A percentile compares a stretch with the other conserved stretches of the same genome.
Conservation (phyloP, 345 rosid genomes). For the Ceriops zippeliana region DNA sequence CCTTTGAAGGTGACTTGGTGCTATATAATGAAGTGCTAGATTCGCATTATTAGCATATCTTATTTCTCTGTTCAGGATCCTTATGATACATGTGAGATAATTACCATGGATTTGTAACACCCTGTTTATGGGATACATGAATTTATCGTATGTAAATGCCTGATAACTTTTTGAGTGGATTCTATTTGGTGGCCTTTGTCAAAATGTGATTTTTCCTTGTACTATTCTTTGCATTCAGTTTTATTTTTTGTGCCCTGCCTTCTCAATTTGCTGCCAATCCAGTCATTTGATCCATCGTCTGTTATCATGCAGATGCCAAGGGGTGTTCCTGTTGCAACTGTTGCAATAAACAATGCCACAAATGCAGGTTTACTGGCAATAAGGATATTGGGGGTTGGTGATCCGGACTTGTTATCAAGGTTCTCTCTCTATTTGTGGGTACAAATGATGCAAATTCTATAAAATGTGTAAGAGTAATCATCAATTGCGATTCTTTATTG, state of each 20-base stretch:
- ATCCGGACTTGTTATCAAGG: constrained; percentile 57
- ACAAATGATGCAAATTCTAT: too few species aligned
- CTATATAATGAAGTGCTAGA: not conserved
- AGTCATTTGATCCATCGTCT: not conserved
- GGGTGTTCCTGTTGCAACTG: constrained; percentile 95
- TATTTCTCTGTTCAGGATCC: not conserved
- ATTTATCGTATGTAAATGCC: not conserved
- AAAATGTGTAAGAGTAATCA: too few species aligned
- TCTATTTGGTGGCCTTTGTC: not conserved
- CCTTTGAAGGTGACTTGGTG: not conserved
- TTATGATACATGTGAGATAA: too few species aligned
- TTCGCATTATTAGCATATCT: not conserved
- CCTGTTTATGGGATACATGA: too few species aligned
- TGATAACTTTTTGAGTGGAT: not conserved
- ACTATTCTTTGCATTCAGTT: too few species aligned
- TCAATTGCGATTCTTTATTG: not conserved
- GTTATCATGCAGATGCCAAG: constrained; percentile 70
- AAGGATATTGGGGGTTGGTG: constrained; percentile 67
- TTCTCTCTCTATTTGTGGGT: not conserved
- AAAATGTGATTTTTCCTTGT: not conserved
- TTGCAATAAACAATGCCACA: constrained; percentile 82
- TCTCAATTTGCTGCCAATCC: not conserved
- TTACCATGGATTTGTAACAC: too few species aligned
- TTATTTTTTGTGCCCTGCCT: not conserved
- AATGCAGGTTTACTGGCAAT: constrained; percentile 84